phyloP scores from a whole-genome alignment of 257 asterid species.

The Prunella vulgaris region DNA sequence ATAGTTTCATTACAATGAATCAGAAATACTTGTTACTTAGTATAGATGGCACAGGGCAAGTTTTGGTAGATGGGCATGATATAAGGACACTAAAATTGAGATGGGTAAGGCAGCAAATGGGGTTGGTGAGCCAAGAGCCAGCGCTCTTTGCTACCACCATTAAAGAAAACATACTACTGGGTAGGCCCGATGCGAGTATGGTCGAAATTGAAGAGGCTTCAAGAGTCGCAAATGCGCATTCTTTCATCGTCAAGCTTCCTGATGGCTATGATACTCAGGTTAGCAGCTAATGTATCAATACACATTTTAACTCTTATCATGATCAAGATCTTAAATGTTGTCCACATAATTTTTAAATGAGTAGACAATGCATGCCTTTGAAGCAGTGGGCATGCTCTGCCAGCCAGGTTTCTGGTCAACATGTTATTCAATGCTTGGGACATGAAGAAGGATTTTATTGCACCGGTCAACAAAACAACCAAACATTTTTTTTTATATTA shows the following conservation, averaged over 20 bases:
- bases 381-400: slow-evolving; percentile 27
- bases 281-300: not conserved
- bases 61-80: slow-evolving; percentile 70
- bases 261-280: slow-evolving; percentile 87
- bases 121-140: slow-evolving; percentile 92
- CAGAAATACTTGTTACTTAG: slow-evolving; percentile 25
- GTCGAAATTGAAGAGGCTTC: slow-evolving; percentile 79
- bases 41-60: slow-evolving; percentile 49
- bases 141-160: slow-evolving; percentile 83
- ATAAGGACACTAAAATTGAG: slow-evolving; percentile 59
- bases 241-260: slow-evolving; percentile 74
- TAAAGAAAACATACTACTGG: slow-evolving; percentile 76
- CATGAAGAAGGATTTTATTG: slow-evolving; percentile 14
- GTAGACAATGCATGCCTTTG: slow-evolving; percentile 4
- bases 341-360: not conserved
- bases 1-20: not conserved
- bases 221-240: slow-evolving; percentile 78
- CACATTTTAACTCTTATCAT: no score
- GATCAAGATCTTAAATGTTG: not conserved
- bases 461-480: slow-evolving; percentile 41
- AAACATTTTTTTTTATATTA: slow-evolving; percentile 25
- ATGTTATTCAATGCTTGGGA: slow-evolving; percentile 18
- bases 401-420: slow-evolving; percentile 22
- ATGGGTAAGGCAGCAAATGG: slow-evolving; percentile 85
- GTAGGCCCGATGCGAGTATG: slow-evolving; percentile 61